phyloP scores from a whole-genome alignment of 2,329 filamentous ascomycete species.

The Tolypocladium endophyticum region DNA sequence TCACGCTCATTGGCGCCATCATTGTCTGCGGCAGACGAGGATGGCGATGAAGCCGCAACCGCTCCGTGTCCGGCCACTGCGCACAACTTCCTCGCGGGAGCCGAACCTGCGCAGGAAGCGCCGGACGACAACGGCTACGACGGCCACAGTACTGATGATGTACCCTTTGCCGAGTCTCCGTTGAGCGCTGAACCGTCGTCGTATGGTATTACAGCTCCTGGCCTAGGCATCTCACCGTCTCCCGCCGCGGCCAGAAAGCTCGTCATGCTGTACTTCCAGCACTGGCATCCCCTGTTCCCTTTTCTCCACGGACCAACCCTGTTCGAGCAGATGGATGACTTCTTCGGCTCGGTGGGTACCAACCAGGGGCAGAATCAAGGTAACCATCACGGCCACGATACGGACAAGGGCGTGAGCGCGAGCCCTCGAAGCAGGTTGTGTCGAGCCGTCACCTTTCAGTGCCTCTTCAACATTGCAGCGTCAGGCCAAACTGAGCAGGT shows the following conservation, averaged over 20 bases:
- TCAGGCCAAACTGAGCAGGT: conserved; percentile 7
- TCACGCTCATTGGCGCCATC: conserved; percentile 11
- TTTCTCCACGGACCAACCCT: conserved; percentile 40
- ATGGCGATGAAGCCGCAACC: not conserved
- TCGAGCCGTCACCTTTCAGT: conserved; percentile 32
- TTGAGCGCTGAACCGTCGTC: not conserved
- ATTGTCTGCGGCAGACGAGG: not conserved
- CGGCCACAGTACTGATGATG: not conserved
- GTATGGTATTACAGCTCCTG: not conserved
- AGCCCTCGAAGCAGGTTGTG: conserved; percentile 23
- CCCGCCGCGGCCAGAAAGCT: conserved; percentile 24
- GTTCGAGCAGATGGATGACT: conserved; percentile 23
- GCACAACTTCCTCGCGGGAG: not conserved
- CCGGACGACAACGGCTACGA: not conserved
- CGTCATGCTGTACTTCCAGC: conserved; percentile 36
- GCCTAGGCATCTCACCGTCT: conserved; percentile 1
- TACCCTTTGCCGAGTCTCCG: not conserved
- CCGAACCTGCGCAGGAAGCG: not conserved
- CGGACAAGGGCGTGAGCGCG: conserved; percentile 11
- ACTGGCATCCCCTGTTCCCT: conserved; percentile 41
- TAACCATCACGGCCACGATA: not conserved
- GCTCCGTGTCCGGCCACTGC: not conserved
- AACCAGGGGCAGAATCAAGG: not conserved
- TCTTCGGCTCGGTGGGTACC: not conserved
- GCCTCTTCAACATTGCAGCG: conserved; percentile 37